Percentiles rank a stretch among this genome's conserved stretches.
These are phyloP conservation scores for Sergeia podlipaevii DNA, from an alignment of 208 protist genomes.

Conservation along the genomic window DNA sequence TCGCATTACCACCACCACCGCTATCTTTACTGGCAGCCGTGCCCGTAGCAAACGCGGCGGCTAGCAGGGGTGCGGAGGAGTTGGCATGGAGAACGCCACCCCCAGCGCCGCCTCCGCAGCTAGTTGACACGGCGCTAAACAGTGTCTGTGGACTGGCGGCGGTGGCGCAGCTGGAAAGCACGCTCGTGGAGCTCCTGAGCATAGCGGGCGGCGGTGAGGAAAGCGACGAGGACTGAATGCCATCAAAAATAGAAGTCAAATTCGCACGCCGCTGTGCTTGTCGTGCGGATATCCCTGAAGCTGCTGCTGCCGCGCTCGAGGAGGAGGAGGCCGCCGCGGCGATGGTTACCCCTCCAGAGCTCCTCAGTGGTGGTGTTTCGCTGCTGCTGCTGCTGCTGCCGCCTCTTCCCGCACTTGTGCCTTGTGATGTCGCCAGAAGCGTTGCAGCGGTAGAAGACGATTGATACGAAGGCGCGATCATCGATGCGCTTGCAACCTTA, in stretches of 20 bases:
- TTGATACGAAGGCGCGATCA: too few species aligned
- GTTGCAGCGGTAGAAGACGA: too few species aligned
- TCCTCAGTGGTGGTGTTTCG: too few species aligned
- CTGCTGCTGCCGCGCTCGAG: not conserved
- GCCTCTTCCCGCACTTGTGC: too few species aligned
- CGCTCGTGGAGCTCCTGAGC: not conserved
- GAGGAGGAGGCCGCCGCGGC: not conserved
- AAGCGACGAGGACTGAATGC: not conserved
- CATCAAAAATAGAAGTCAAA: not conserved
- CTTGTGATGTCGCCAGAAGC: too few species aligned
- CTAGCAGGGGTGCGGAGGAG: not conserved
- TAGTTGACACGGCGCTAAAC: too few species aligned
- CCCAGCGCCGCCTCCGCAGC: too few species aligned
- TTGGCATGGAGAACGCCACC: not conserved
- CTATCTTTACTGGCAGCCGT: not conserved
- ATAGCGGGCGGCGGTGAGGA: not conserved
- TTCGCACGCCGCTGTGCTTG: not conserved
- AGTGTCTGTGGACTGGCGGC: too few species aligned
- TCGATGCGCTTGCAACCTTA: too few species aligned
- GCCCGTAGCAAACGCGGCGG: not conserved
- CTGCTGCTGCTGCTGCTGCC: too few species aligned
- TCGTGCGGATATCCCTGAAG: not conserved
- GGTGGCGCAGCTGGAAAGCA: too few species aligned
- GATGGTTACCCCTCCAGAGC: too few species aligned
- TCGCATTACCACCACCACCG: not conserved